Base-by-base conservation (phyloP, 257 asterid genomes). In the Nicotiana undulata region DNA sequence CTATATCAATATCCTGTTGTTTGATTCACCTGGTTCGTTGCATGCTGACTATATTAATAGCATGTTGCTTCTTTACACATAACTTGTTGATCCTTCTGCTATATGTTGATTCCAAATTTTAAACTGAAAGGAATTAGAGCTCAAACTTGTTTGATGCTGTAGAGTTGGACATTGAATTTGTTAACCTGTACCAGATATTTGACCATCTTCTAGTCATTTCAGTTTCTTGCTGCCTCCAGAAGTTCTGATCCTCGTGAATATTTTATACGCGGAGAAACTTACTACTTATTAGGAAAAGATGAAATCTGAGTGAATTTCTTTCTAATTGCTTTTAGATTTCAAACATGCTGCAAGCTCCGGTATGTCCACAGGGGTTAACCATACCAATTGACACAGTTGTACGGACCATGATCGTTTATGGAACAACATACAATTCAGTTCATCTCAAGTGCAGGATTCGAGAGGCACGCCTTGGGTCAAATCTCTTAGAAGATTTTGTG, bases 281-380 rank as follows among this genome's bases (percentile, higher is more conserved):
- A 44, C n/a, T 20, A n/a, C n/a, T n/a, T n/a, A 34, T 40, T n/a
- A 22, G 58, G 44, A 70, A 37, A 44, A 29, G 58, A 49, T 56
- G 37, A 37, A 63, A 74, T 59, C 32, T 44, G 29, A 20, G 55
- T 17, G 16, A 31, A 80, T 13, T 49, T 51, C 4, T 44, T 49
- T 51, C 4, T 44, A 81, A 78, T 56, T 52, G 46, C 32, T 78
- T 68, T 29, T 37, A 2, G 20, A 34, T 80, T 77, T 40, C 79
- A 44, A 79, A 66, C 53, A 5, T 77, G 81, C 61, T 88, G 86
- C 92, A 93, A 96, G 98, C 55, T 87, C 89, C 5, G 97, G 98
- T 77, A 84, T 86, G 55, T 95, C 98, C 8, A 93, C 97, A 2
- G 98, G 98, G 49, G 97, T 93, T 82, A 94, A 93, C 85, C 0